A percentile compares a stretch with the other conserved stretches of the same genome.
phyloP scores from a whole-genome alignment of 345 rosid genomes.

The Eucalyptus sp. region DNA sequence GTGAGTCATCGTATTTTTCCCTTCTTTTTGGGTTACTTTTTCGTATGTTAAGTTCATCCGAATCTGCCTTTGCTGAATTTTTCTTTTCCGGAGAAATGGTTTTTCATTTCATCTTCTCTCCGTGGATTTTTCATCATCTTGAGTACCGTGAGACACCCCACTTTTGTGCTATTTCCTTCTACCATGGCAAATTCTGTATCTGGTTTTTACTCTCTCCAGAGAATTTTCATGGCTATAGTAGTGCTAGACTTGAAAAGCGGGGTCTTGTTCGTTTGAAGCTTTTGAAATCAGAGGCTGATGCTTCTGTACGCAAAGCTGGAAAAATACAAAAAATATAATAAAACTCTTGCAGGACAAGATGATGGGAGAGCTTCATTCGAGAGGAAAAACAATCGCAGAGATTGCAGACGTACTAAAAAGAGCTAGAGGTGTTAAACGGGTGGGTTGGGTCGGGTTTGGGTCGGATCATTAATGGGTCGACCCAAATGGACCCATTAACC shows the following conservation, averaged over 20 bases:
- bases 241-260: not conserved
- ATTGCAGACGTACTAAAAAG: constrained; percentile 41
- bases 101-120: not conserved
- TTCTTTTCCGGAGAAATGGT: not conserved
- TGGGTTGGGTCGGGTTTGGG: too few relatives aligned
- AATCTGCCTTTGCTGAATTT: not conserved
- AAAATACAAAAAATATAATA: too few relatives aligned
- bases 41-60: not conserved
- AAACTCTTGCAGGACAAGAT: constrained; percentile 41
- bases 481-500: too few relatives aligned
- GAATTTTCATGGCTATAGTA: not conserved
- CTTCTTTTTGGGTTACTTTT: not conserved
- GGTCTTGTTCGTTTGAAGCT: not conserved
- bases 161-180: not conserved
- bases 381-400: constrained; percentile 51
- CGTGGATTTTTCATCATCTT: not conserved
- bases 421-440: too few relatives aligned
- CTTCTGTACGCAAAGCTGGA: not conserved
- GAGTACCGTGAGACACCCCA: not conserved
- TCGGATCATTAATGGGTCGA: too few relatives aligned
- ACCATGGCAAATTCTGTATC: not conserved
- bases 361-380: constrained; percentile 64
- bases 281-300: not conserved
- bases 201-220: not conserved
- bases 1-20: constrained; percentile 4